These are phyloP conservation scores for Fusarium sp. DNA, from an alignment of 2,329 filamentous ascomycete species.

Conservation along the genomic window DNA sequence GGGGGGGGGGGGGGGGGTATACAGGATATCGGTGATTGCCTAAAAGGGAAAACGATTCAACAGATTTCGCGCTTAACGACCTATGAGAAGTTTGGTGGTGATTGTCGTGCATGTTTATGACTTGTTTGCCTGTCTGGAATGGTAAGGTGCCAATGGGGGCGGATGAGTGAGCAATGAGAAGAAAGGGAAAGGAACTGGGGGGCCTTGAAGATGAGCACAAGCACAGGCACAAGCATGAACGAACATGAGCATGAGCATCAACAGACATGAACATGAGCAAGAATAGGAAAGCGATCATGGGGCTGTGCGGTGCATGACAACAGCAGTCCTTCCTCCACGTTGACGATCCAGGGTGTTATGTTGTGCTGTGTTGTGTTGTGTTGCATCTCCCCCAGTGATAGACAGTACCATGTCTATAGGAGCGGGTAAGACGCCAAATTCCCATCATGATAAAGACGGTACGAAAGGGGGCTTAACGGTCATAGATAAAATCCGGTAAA, in stretches of 20 bases:
- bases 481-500: slow-evolving; percentile 8
- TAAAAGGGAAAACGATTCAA: slow-evolving; percentile 19
- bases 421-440: slow-evolving; percentile 17
- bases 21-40: slow-evolving; percentile 32
- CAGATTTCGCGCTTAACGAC: slow-evolving; percentile 27
- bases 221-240: background rate
- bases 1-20: slow-evolving; percentile 28
- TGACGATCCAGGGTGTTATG: slow-evolving; percentile 17
- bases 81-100: slow-evolving; percentile 27
- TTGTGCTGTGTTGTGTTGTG: background rate
- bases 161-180: slow-evolving; percentile 29
- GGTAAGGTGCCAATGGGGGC: slow-evolving; percentile 30
- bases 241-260: background rate
- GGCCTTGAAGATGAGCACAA: background rate
- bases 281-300: slow-evolving; percentile 23
- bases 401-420: slow-evolving; percentile 21
- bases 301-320: slow-evolving; percentile 41
- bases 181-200: slow-evolving; percentile 8
- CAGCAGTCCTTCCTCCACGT: slow-evolving; percentile 29
- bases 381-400: slow-evolving; percentile 29
- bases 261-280: slow-evolving; percentile 2
- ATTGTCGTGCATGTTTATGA: slow-evolving; percentile 34
- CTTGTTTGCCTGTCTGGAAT: slow-evolving; percentile 12
- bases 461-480: slow-evolving; percentile 15
- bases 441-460: slow-evolving; percentile 15